Conservation (phyloP, 2,329 filamentous ascomycete species). For the Colletotrichum sp. region DNA sequence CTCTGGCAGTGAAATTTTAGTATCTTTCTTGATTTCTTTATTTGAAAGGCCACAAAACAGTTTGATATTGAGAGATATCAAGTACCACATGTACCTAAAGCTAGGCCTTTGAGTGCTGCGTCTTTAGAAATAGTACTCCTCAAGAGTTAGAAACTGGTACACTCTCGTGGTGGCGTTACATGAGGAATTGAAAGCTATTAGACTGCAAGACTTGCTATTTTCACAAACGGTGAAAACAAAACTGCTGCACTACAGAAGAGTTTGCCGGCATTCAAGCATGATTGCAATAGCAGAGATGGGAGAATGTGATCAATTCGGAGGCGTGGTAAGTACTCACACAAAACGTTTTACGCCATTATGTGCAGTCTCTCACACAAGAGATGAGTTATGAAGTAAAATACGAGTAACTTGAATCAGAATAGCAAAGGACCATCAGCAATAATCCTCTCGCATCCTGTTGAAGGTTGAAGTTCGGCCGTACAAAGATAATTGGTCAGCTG, state of each 20-base stretch:
- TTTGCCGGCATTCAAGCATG: neutral
- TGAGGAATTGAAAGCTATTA: neutral
- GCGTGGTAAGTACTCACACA: neutral
- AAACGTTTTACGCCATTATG: neutral
- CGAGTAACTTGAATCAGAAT: neutral
- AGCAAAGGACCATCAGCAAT: neutral
- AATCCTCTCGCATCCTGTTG: neutral
- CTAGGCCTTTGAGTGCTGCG: neutral
- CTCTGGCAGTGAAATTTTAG: no score
- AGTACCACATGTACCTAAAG: no score
- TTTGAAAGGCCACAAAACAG: no score
- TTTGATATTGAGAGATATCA: no score
- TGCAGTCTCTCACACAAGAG: no score
- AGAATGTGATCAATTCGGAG: neutral
- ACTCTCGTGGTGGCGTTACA: neutral
- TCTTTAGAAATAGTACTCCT: neutral
- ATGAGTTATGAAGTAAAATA: neutral
- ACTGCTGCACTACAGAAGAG: neutral
- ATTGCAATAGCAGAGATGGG: neutral
- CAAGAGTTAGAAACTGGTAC: neutral
- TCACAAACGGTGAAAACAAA: neutral
- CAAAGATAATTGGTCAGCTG: neutral
- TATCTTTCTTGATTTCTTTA: no score
- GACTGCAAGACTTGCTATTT: neutral
- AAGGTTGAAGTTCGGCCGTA: neutral